Conservation (phyloP, 2,329 filamentous ascomycete genomes). For the Cercospora sesami region DNA sequence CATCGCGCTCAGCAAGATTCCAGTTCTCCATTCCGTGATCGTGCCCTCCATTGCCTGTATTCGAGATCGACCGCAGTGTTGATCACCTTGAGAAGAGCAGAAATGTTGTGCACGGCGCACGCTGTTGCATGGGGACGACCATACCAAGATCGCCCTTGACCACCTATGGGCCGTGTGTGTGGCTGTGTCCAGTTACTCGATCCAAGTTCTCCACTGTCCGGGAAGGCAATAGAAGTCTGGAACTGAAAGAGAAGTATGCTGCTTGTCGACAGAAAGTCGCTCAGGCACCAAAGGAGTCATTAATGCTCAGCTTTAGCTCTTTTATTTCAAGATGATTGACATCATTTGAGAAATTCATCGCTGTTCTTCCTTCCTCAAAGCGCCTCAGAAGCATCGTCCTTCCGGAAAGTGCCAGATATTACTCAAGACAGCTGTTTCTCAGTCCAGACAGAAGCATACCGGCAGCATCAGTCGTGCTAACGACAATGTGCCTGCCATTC, state of each 20-base stretch:
- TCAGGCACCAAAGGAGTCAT: not conserved
- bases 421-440: not conserved
- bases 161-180: not conserved
- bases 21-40: not conserved
- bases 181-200: not conserved
- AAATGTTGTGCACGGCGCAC: not conserved
- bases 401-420: not conserved
- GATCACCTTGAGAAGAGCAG: too few species aligned
- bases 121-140: not conserved
- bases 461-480: not conserved
- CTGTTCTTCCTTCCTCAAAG: not conserved
- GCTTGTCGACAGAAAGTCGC: not conserved
- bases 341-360: not conserved
- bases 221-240: not conserved
- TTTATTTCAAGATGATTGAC: not conserved
- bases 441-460: not conserved
- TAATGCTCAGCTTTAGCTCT: not conserved
- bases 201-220: not conserved
- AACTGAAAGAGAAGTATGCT: not conserved
- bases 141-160: not conserved
- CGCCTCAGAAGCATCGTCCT: not conserved
- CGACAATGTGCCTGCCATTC: not conserved
- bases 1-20: not conserved
- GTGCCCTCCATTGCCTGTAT: not conserved
- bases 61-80: not conserved